A percentile compares a stretch with the other conserved stretches of the same genome.
phyloP scores from a whole-genome alignment of 305 asterid genomes.

The Solanum chacoense region DNA sequence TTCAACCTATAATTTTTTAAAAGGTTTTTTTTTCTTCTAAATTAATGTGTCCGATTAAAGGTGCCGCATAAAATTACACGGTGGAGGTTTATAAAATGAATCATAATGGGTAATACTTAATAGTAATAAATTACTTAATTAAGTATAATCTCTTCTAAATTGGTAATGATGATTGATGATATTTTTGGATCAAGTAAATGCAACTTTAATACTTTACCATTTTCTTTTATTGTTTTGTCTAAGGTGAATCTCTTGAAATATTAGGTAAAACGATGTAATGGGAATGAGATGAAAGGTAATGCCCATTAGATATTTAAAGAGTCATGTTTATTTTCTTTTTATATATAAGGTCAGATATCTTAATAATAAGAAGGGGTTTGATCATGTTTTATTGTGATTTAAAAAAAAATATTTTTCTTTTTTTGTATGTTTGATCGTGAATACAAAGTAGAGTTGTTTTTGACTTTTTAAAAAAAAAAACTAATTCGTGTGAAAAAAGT shows the following conservation, averaged over 20 bases:
- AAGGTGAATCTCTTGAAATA: not conserved
- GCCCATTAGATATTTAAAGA: not conserved
- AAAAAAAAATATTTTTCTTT: fast-evolving
- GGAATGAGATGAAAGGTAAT: not conserved
- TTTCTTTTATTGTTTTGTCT: not conserved
- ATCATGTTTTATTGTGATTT: no score
- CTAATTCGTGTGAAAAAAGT: no score
- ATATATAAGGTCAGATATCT: not conserved
- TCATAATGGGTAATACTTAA: not conserved
- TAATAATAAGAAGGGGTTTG: no score
- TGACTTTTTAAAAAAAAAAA: no score
- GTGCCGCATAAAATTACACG: no score
- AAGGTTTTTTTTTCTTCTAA: not conserved
- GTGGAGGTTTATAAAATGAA: not conserved
- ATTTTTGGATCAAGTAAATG: not conserved
- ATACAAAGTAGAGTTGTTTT: no score
- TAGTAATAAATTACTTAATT: not conserved
- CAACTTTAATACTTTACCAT: not conserved
- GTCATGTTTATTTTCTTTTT: not conserved
- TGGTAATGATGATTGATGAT: not conserved
- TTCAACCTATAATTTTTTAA: not conserved
- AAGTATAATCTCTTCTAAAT: not conserved
- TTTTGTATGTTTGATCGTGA: not conserved
- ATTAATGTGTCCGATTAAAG: not conserved
- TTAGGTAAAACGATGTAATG: not conserved